Evolutionary conservation across 1,284 basidiomycete genomes (phyloP), one percentile per base, ranked within the genome.

Genomic region (Agroathelia rolfsii): DNA sequence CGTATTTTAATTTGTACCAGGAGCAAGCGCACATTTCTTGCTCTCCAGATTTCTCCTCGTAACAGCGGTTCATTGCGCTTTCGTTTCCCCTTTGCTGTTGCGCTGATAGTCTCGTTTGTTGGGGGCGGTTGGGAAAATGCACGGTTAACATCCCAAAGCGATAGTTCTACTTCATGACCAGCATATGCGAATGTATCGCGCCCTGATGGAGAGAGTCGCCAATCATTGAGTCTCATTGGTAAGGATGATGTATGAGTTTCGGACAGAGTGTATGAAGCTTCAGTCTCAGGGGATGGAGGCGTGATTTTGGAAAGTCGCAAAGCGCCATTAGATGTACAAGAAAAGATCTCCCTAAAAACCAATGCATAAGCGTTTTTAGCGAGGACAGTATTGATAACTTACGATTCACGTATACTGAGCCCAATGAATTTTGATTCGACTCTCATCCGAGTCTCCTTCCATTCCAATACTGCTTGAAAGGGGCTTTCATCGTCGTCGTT

Each of bases 121-220:
- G n/a, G n/a, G 4, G 44, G 17, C 13, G 25, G 41, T 6, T 49
- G 34, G 5, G 49, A 35, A 42, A 93, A 86, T 0, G 85, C 76
- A 25, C 60, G 54, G 47, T 87, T 78, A 3, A 74, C 67, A 48
- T 87, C 68, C 82, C 85, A 93, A 1, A 92, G 48, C 1, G 85
- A 88, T 3, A 89, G 53, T 38, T 92, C 86, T 11, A 93, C 83
- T 53, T 93, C 89, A 45, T 92, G 79, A 3, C 89, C 89, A 5
- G 81, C 89, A 41, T 88, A 81, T 1, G 77, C 72, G 55, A 93
- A 89, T 0, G 67, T 66, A 15, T 61, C 51, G 4, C 56, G 56
- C 32, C 70, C 59, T 5, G 58, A 46, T n/a, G n/a, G n/a, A 3
- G 76, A 67, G 10, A 84, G 53, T n/a, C 66, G 65, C 77, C 81